These are phyloP conservation scores for Pseudogymnoascus sp. DNA, from an alignment of 2,329 filamentous ascomycete genomes.

Conservation along the genomic window DNA sequence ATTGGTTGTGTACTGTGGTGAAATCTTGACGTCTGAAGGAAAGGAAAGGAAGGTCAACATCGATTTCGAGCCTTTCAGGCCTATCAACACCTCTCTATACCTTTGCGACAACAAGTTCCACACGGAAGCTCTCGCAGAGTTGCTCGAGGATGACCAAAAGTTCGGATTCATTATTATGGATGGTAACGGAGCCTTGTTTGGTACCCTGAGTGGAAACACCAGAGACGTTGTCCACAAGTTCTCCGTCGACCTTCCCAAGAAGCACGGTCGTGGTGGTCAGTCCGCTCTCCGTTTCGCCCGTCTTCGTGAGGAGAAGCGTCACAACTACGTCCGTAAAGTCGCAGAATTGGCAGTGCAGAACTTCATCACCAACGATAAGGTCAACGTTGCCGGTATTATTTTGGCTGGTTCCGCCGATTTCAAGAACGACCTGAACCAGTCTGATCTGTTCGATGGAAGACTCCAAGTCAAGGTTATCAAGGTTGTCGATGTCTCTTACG, in stretches of 20 bases:
- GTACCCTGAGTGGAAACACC: conserved; percentile 94
- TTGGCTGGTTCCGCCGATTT: conserved; percentile 97
- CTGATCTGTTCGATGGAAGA: conserved; percentile 92
- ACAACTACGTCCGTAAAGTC: conserved; percentile 99
- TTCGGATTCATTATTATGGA: conserved; percentile 99
- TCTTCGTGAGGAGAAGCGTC: conserved; percentile 98
- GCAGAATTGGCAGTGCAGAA: conserved; percentile 97
- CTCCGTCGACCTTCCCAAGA: conserved; percentile 97
- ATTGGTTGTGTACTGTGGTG: conserved; percentile 96
- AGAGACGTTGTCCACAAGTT: conserved; percentile 97
- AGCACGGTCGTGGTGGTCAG: conserved; percentile 99
- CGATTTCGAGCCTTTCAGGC: conserved; percentile 99
- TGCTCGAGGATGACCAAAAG: conserved; percentile 97
- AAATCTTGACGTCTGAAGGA: conserved; percentile 98
- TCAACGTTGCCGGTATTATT: conserved; percentile 93
- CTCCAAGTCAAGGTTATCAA: conserved; percentile 96
- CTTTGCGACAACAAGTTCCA: conserved; percentile 99
- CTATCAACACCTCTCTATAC: conserved; percentile 98
- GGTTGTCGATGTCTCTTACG: conserved; percentile 97
- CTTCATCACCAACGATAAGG: conserved; percentile 97
- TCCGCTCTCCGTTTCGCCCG: conserved; percentile 98
- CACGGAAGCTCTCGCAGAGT: conserved; percentile 91
- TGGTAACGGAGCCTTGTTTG: conserved; percentile 95
- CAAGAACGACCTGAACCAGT: conserved; percentile 98
- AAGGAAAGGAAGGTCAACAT: conserved; percentile 99